A percentile compares a stretch with the other conserved stretches of the same genome.
Evolutionary conservation across 768 basidiomycete species (phyloP).

Genomic region (Hypholoma fasciculare): DNA sequence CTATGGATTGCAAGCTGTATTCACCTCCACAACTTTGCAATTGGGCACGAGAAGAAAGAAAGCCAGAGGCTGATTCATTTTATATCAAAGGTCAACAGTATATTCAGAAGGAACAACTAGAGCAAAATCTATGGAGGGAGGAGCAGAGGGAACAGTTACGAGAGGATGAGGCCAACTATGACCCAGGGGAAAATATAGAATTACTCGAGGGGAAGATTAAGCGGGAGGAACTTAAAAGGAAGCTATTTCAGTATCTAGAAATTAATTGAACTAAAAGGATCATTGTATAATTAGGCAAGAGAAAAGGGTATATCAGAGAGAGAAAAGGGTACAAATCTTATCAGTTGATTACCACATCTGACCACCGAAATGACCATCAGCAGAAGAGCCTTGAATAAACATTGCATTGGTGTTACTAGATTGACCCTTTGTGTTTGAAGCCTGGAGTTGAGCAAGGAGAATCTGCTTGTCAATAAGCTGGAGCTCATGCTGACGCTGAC

Average conservation of each 20-base stretch:
- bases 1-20: slow-evolving; percentile 32
- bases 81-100: too few relatives aligned
- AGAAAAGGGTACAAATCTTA: neutral
- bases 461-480: too few relatives aligned
- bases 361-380: too few relatives aligned
- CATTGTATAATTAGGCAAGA: neutral
- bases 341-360: too few relatives aligned
- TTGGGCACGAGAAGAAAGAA: slow-evolving; percentile 18
- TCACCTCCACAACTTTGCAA: slow-evolving; percentile 29
- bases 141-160: neutral
- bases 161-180: slow-evolving; percentile 5
- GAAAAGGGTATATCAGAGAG: neutral
- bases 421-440: too few relatives aligned
- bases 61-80: slow-evolving; percentile 7
- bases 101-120: slow-evolving; percentile 1
- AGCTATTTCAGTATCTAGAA: slow-evolving; percentile 11
- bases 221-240: slow-evolving; percentile 19
- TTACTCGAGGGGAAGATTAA: slow-evolving; percentile 19
- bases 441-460: too few relatives aligned
- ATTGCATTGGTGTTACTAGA: too few relatives aligned
- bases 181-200: slow-evolving; percentile 10
- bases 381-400: too few relatives aligned
- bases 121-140: slow-evolving; percentile 1
- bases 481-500: too few relatives aligned
- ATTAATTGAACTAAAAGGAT: neutral